Base-by-base conservation (phyloP, 306 rosid genomes). In the Gleditsia sinensis region DNA sequence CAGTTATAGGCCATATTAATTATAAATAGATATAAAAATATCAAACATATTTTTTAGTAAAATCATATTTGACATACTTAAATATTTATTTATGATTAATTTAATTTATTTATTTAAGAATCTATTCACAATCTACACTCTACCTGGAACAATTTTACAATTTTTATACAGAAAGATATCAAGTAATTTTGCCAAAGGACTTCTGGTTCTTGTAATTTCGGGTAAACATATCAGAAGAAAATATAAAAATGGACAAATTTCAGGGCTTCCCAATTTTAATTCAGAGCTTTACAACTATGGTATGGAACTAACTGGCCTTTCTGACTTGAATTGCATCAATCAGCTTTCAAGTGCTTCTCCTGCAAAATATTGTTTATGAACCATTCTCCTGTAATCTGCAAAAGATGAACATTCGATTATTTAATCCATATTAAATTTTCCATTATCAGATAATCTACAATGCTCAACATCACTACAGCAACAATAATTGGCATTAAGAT, bases 311-410 rank as follows among this genome's bases (percentile, higher is more conserved):
- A 72, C 57, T 43, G 76, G 58, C 54, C 42, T 75, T 17, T 6
- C 66, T 20, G 9, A 6, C 10, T 48, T 48, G 51, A 78, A 67
- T 39, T 21, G 62, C 61, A 46, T 69, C 46, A 54, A 72, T 94
- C 94, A 94, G 56, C 95, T 81, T 76, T 92, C 95, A 51, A 78
- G 61, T 53, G 88, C 88, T 80, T 89, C 97, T 65, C 96, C 97
- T 6, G 92, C 69, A 80, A 82, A 84, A 78, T 83, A 92, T 75
- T 88, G 99, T 79, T 84, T 88, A 83, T 88, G 93, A 21, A 94
- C 86, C 99, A 90, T 90, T 83, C 86, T 94, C 80, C 77, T 83
- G 81, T 88, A 94, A 83, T 88, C 97, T 94, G 88, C 71, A 76
- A 39, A 45, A 28, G 43, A 82, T 6, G 72, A 14, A 62, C 32